These are phyloP conservation scores for Cyclotella atomus DNA, from an alignment of 108 stramenopile genomes.

Conservation along the genomic window DNA sequence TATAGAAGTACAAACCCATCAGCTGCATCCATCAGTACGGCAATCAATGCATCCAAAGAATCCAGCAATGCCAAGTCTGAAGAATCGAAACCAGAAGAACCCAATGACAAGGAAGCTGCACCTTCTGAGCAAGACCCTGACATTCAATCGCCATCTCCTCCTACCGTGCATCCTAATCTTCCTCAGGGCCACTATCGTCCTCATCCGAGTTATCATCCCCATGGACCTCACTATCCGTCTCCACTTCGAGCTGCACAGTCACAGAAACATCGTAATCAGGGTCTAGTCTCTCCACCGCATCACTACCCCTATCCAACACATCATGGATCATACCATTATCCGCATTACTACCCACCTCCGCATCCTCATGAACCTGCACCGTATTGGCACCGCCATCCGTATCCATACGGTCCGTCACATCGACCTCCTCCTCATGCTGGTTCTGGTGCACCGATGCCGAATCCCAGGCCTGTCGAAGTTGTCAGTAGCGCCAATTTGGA, in stretches of 20 bases:
- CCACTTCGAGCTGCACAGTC: neutral
- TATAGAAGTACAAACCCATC: neutral
- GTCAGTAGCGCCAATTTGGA: neutral
- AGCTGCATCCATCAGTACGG: neutral
- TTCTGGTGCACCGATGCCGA: neutral
- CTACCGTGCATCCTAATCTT: neutral
- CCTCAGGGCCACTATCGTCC: neutral
- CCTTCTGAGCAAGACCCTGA: too few species aligned
- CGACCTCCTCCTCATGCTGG: neutral
- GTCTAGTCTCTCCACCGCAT: constrained; percentile 7
- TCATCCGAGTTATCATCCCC: neutral
- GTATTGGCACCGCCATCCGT: constrained; percentile 11
- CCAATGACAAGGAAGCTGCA: too few species aligned
- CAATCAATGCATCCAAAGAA: neutral
- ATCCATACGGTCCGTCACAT: neutral
- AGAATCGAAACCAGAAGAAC: too few species aligned
- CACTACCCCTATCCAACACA: constrained; percentile 1
- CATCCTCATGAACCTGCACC: constrained; percentile 4
- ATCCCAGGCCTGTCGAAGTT: neutral
- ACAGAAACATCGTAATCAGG: neutral
- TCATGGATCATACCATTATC: constrained; percentile 2
- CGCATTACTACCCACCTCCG: neutral
- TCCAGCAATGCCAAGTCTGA: too few species aligned
- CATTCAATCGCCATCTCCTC: neutral
- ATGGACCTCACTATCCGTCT: neutral